Evolutionary conservation across 2,329 filamentous ascomycete genomes (phyloP).

Genomic region (Stagonosporopsis vannaccii): DNA sequence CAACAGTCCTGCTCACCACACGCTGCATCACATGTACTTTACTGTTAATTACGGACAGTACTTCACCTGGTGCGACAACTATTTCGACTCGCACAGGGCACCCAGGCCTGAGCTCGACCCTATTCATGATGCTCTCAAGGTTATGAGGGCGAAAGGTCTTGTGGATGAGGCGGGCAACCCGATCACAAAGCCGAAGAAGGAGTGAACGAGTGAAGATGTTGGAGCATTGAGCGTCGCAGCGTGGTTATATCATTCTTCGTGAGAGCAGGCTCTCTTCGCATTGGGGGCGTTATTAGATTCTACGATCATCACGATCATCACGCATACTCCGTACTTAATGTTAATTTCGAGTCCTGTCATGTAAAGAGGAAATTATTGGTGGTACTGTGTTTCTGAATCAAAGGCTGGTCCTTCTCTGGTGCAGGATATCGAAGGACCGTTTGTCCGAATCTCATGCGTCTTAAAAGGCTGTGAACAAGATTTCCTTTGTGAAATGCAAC

Average conservation of each 20-base stretch:
- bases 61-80: conserved; percentile 58
- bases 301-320: conserved; percentile 8
- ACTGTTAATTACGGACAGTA: conserved; percentile 61
- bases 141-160: conserved; percentile 56
- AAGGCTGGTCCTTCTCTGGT: no score
- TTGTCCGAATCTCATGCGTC: no score
- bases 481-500: no score
- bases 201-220: conserved; percentile 1
- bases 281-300: conserved; percentile 11
- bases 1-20: conserved; percentile 60
- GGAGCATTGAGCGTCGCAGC: background rate
- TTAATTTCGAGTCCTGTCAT: background rate
- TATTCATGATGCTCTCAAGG: conserved; percentile 54
- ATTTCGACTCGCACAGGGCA: conserved; percentile 55
- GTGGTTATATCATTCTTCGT: background rate
- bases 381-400: no score
- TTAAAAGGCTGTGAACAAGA: no score
- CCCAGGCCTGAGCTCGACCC: conserved; percentile 56
- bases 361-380: no score
- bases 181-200: conserved; percentile 33
- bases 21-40: conserved; percentile 60
- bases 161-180: conserved; percentile 55
- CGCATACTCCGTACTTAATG: conserved; percentile 12
- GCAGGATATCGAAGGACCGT: no score
- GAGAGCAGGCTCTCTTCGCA: conserved; percentile 14